Conservation (phyloP, 2,329 filamentous ascomycete species). For the Alternaria burnsii region DNA sequence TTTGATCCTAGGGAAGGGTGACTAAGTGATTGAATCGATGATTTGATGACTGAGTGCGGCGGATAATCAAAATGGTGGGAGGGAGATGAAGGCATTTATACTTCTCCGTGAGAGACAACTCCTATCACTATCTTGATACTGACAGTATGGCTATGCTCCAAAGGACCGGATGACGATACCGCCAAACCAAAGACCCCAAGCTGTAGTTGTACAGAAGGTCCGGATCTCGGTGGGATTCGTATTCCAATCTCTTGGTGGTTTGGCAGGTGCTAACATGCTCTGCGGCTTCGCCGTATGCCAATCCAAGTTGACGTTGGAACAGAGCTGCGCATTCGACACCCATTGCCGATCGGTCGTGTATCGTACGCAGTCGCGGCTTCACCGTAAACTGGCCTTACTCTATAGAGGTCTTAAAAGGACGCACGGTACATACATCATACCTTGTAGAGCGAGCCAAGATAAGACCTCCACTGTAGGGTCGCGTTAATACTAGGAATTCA, state of each 20-base stretch:
- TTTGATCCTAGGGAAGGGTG: neutral
- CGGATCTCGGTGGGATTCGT: neutral
- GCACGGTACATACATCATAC: no score
- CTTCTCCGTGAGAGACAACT: neutral
- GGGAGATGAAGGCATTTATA: neutral
- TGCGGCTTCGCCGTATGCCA: neutral
- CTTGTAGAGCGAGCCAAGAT: no score
- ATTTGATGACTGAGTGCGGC: neutral
- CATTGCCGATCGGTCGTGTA: no score
- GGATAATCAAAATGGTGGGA: neutral
- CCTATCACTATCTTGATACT: neutral
- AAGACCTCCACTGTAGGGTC: no score
- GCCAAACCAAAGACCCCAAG: neutral
- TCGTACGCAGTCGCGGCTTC: no score
- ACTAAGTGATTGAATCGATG: neutral
- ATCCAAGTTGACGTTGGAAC: neutral
- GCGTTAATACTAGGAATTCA: no score
- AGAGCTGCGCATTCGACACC: no score
- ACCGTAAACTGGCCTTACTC: no score
- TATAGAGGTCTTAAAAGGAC: no score
- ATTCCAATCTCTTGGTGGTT: slow-evolving; percentile 6
- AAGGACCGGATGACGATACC: neutral
- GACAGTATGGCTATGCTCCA: neutral
- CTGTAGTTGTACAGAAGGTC: neutral
- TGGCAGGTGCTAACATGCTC: neutral